Evolutionary conservation across 805 yeast species (phyloP).

Genomic region (Teunomyces aglyptinius): DNA sequence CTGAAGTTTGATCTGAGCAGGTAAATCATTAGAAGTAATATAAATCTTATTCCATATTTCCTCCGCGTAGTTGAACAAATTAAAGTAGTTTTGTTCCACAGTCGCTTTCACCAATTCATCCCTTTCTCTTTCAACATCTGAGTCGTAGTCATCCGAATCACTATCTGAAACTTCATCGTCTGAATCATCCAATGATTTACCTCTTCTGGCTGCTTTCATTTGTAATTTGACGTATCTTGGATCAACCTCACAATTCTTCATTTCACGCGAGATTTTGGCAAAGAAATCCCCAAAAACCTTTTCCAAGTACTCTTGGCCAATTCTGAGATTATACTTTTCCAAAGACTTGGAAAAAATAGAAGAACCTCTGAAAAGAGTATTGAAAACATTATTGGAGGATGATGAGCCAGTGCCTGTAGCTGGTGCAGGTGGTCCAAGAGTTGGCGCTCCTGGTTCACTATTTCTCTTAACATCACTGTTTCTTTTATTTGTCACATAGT

Average conservation of each 20-base stretch:
- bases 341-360: constrained; percentile 78
- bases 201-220: constrained; percentile 22
- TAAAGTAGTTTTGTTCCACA: constrained; percentile 47
- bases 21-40: constrained; percentile 70
- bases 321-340: constrained; percentile 70
- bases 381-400: constrained; percentile 34
- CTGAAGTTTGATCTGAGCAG: constrained; percentile 61
- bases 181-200: constrained; percentile 19
- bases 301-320: constrained; percentile 78
- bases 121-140: constrained; percentile 33
- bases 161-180: constrained; percentile 16
- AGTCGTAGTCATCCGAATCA: constrained; percentile 25
- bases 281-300: constrained; percentile 71
- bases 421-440: constrained; percentile 3
- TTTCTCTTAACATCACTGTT: constrained; percentile 14
- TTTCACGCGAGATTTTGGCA: constrained; percentile 47
- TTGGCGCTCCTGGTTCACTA: constrained; percentile 8
- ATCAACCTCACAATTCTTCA: constrained; percentile 74
- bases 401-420: constrained; percentile 7
- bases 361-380: constrained; percentile 70
- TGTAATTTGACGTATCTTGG: constrained; percentile 55
- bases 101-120: constrained; percentile 30
- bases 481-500: constrained; percentile 31
- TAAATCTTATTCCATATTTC: constrained; percentile 67
- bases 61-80: constrained; percentile 50